A percentile compares a stretch with the other conserved stretches of the same genome.
Evolutionary conservation across 1,284 basidiomycete species (phyloP).

Genomic region (Chondrostereum purpureum): DNA sequence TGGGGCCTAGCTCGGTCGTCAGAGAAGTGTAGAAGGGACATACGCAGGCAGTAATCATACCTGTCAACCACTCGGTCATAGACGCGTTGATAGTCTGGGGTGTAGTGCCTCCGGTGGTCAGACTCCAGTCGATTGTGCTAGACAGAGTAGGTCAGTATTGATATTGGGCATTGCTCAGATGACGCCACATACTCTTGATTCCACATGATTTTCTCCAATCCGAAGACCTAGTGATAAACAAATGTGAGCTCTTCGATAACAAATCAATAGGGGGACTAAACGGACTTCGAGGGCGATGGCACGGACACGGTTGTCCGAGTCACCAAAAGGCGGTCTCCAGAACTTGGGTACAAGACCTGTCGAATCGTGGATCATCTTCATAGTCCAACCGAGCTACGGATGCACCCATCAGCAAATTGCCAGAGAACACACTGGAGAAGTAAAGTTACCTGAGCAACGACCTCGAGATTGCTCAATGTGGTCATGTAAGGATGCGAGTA

Average conservation of each 20-base stretch:
- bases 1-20: conserved; percentile 41
- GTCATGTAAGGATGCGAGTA: conserved; percentile 1
- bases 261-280: too few species aligned
- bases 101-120: conserved; percentile 39
- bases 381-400: conserved; percentile 68
- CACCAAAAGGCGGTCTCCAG: conserved; percentile 78
- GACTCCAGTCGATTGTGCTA: conserved; percentile 66
- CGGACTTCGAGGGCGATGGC: conserved; percentile 65
- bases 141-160: too few species aligned
- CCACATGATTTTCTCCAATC: conserved; percentile 69
- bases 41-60: conserved; percentile 22
- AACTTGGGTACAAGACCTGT: conserved; percentile 69
- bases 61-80: conserved; percentile 52
- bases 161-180: too few species aligned
- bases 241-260: too few species aligned
- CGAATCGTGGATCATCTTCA: conserved; percentile 76
- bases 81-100: conserved; percentile 33
- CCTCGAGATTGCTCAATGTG: conserved; percentile 3
- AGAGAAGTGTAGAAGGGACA: conserved; percentile 9
- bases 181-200: conserved; percentile 66
- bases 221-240: conserved; percentile 51
- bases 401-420: conserved; percentile 5
- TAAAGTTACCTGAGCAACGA: conserved; percentile 4
- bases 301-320: conserved; percentile 65
- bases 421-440: conserved; percentile 22